Evolutionary conservation across 2,329 filamentous ascomycete genomes (phyloP).

Genomic region (Cadophora gregata): DNA sequence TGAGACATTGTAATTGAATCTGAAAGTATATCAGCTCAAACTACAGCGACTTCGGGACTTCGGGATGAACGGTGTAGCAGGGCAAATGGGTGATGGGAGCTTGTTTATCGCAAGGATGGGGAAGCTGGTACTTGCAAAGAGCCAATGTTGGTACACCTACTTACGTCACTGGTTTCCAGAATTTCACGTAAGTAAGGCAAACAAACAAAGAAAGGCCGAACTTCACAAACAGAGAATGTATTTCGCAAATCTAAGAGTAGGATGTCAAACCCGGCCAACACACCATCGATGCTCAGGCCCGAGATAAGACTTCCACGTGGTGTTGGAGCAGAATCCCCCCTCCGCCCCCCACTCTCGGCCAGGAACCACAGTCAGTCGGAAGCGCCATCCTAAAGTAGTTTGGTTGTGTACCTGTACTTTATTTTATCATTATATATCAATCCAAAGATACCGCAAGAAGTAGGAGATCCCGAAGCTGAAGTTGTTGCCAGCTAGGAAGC

Average conservation of each 20-base stretch:
- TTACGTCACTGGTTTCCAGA: background rate
- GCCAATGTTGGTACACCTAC: background rate
- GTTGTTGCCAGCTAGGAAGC: background rate
- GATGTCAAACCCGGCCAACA: conserved; percentile 18
- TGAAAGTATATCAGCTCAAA: background rate
- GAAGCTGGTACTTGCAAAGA: conserved; percentile 13
- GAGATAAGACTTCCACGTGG: conserved; percentile 27
- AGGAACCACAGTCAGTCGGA: conserved; percentile 17
- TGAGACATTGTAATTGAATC: conserved; percentile 13
- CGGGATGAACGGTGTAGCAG: background rate
- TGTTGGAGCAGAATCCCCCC: background rate
- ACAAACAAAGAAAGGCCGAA: background rate
- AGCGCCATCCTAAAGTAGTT: conserved; percentile 21
- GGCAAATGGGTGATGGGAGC: background rate
- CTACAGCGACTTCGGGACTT: background rate
- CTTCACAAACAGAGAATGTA: background rate
- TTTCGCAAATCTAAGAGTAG: conserved; percentile 13
- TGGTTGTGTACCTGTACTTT: background rate
- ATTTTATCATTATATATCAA: background rate
- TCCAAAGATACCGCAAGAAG: background rate
- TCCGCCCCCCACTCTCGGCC: conserved; percentile 26
- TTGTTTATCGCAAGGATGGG: background rate
- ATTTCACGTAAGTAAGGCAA: background rate
- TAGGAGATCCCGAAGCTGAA: conserved; percentile 2
- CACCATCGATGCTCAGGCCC: conserved; percentile 15